Evolutionary conservation across 192 early-diverging fungal species (phyloP).

Genomic region (Backusella morwellensis): DNA sequence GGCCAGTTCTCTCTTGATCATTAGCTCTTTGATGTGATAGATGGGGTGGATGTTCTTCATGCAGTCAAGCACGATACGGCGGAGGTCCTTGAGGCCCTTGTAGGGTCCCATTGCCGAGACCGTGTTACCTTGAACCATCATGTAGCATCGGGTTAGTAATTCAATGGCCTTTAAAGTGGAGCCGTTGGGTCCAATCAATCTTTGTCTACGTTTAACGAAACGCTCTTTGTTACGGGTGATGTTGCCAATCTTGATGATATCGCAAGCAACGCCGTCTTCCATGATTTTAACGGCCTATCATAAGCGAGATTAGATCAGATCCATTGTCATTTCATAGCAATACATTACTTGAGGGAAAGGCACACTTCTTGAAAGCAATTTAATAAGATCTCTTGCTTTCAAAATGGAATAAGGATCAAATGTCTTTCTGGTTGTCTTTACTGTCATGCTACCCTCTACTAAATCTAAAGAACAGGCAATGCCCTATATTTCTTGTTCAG

Average conservation of each 20-base stretch:
- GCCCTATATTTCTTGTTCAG: conserved; percentile 47
- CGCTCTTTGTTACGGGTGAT: conserved; percentile 95
- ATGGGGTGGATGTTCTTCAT: conserved; percentile 99
- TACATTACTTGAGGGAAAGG: conserved; percentile 78
- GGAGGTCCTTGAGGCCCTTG: conserved; percentile 84
- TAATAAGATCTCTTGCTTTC: conserved; percentile 93
- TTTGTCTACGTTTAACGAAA: conserved; percentile 94
- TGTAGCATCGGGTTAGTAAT: conserved; percentile 91
- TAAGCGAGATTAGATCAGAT: background rate
- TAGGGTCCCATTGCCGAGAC: conserved; percentile 92
- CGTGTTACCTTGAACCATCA: conserved; percentile 99
- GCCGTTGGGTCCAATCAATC: conserved; percentile 92
- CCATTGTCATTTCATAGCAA: background rate
- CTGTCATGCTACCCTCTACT: conserved; percentile 97
- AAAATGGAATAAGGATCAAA: conserved; percentile 93
- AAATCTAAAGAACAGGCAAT: conserved; percentile 89
- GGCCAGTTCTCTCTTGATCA: conserved; percentile 97
- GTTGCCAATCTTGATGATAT: conserved; percentile 98
- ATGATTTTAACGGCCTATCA: conserved; percentile 78
- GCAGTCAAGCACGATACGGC: conserved; percentile 93
- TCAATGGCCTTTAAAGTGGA: conserved; percentile 97
- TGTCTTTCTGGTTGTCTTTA: conserved; percentile 94
- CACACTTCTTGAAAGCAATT: conserved; percentile 90
- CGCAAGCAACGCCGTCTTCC: conserved; percentile 89
- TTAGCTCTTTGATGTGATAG: conserved; percentile 98